phyloP scores from a whole-genome alignment of 2,329 filamentous ascomycete genomes.

The Neofusicoccum laricinum region DNA sequence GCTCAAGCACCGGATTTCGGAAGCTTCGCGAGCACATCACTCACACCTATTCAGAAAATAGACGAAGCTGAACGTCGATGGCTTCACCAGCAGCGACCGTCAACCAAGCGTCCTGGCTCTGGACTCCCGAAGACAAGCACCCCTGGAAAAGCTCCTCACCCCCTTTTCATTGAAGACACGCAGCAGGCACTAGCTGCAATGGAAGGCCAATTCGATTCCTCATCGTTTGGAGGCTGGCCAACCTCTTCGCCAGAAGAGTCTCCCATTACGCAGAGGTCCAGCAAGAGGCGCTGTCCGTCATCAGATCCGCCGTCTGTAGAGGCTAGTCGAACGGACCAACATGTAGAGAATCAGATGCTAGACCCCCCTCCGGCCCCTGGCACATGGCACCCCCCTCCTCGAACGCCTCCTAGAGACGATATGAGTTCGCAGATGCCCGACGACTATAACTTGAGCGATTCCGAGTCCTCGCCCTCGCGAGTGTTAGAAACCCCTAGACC shows the following conservation, averaged over 20 bases:
- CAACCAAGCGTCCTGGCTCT: neutral
- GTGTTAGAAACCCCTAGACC: neutral
- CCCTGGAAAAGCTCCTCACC: neutral
- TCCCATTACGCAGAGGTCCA: slow-evolving; percentile 17
- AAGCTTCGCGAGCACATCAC: slow-evolving; percentile 1
- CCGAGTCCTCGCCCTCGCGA: neutral
- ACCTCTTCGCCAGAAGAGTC: slow-evolving; percentile 11
- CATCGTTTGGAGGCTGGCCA: slow-evolving; percentile 19
- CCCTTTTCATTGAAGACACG: slow-evolving; percentile 40
- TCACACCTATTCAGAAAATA: neutral
- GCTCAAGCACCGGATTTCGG: slow-evolving; percentile 13
- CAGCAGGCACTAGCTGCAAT: slow-evolving; percentile 40
- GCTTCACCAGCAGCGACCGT: neutral
- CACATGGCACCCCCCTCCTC: neutral
- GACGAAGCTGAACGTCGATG: neutral
- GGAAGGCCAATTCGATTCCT: slow-evolving; percentile 38
- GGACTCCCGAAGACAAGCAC: neutral
- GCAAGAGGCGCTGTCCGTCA: neutral
- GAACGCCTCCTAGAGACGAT: neutral
- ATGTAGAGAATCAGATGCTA: neutral
- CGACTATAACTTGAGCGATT: neutral
- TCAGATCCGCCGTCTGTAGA: neutral
- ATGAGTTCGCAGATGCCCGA: slow-evolving; percentile 1
- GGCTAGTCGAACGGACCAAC: neutral
- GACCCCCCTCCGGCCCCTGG: neutral